A percentile compares a stretch with the other conserved stretches of the same genome.
Conservation (phyloP, 257 asterid species). For the Penstemon eatonii region DNA sequence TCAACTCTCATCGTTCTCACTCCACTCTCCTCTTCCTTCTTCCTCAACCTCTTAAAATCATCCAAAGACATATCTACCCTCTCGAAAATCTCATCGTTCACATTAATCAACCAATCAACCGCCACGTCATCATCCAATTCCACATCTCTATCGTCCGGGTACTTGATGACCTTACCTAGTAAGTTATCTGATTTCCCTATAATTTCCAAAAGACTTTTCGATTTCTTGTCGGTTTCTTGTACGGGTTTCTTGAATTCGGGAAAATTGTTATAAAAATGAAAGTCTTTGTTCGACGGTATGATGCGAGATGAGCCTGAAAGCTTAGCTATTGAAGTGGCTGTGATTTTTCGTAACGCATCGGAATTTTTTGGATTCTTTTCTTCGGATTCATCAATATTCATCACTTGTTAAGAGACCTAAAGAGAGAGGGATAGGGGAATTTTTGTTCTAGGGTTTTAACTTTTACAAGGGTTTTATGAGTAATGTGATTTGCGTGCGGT, state of each 20-base stretch:
- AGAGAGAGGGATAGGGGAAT: too few species aligned
- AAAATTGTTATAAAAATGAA: constrained; percentile 84
- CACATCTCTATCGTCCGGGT: constrained; percentile 55
- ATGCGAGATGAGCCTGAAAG: constrained; percentile 80
- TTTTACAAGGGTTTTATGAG: too few species aligned
- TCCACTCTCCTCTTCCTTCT: constrained; percentile 64
- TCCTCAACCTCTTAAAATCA: constrained; percentile 54
- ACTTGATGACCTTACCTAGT: constrained; percentile 49
- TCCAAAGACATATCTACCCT: constrained; percentile 69
- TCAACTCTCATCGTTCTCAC: constrained; percentile 41
- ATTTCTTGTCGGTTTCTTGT: constrained; percentile 48
- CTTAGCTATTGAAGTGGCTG: constrained; percentile 56
- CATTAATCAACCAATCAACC: constrained; percentile 71
- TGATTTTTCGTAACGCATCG: constrained; percentile 44
- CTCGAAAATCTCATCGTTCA: constrained; percentile 74
- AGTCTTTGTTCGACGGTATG: constrained; percentile 72
- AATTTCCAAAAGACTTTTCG: constrained; percentile 43
- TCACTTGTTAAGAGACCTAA: constrained; percentile 11
- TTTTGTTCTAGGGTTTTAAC: too few species aligned
- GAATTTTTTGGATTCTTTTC: constrained; percentile 42
- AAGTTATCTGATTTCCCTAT: constrained; percentile 60
- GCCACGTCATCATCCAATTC: constrained; percentile 72
- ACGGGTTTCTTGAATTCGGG: constrained; percentile 66
- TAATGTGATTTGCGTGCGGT: neutral
- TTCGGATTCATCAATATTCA: constrained; percentile 66